phyloP scores from a whole-genome alignment of 371 early-diverging fungal genomes.

The Furculomyces boomerangus region DNA sequence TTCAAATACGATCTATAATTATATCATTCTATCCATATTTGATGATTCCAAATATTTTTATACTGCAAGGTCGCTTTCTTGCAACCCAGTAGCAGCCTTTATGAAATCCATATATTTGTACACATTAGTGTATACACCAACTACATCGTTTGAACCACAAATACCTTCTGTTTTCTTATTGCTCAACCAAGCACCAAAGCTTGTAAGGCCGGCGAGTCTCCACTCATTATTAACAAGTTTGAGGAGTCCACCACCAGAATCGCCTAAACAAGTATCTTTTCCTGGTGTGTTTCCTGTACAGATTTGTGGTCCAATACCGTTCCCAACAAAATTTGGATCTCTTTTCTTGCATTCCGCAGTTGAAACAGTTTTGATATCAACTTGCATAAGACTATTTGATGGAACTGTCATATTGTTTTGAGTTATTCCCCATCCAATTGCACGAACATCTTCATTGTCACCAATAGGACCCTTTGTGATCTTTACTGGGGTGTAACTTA shows the following conservation, averaged over 20 bases:
- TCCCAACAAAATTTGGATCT: conserved; percentile 13
- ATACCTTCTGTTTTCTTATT: not conserved
- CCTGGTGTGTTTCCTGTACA: conserved; percentile 24
- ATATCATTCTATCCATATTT: too few relatives aligned
- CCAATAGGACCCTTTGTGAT: conserved; percentile 9
- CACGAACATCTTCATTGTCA: conserved; percentile 14
- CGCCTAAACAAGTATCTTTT: conserved; percentile 26
- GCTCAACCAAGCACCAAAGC: conserved; percentile 14
- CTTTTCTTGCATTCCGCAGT: conserved; percentile 12
- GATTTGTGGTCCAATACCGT: conserved; percentile 12
- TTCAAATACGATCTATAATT: too few relatives aligned
- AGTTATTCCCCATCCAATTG: conserved; percentile 28
- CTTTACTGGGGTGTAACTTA: conserved; percentile 6
- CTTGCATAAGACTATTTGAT: conserved; percentile 14
- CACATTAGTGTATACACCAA: conserved; percentile 1
- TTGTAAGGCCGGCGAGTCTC: conserved; percentile 20
- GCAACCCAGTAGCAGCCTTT: not conserved
- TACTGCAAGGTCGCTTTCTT: not conserved
- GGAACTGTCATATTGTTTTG: conserved; percentile 5
- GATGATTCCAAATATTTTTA: too few relatives aligned
- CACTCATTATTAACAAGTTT: conserved; percentile 11
- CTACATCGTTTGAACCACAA: not conserved
- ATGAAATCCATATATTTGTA: conserved; percentile 2
- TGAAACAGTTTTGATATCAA: conserved; percentile 13
- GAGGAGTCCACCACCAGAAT: conserved; percentile 27